Conservation (phyloP, 2,329 filamentous ascomycete species). For the Nemania diffusa region DNA sequence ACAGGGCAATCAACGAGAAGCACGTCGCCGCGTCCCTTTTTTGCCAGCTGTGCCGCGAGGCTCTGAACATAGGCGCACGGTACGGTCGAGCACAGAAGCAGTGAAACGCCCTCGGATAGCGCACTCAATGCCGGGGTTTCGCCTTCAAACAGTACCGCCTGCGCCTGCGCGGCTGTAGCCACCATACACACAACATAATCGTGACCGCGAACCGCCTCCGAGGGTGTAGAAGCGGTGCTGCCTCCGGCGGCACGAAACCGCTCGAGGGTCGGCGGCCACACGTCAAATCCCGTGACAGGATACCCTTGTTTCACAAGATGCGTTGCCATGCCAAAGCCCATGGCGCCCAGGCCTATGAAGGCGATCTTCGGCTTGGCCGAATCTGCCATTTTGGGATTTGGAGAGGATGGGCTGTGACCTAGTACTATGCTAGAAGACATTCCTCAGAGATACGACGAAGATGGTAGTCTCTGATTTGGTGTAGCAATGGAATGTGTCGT, state of each 20-base stretch:
- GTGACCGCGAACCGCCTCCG: conserved; percentile 69
- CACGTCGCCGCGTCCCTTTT: conserved; percentile 69
- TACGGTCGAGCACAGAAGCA: conserved; percentile 77
- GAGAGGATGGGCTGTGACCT: background rate
- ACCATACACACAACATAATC: conserved; percentile 79
- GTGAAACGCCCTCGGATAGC: conserved; percentile 66
- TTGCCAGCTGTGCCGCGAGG: conserved; percentile 66
- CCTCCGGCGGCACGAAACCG: conserved; percentile 73
- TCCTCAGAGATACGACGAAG: background rate
- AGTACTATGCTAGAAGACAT: background rate
- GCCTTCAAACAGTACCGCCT: conserved; percentile 71
- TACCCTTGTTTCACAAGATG: conserved; percentile 75
- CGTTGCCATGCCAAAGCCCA: conserved; percentile 85
- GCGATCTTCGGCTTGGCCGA: conserved; percentile 58
- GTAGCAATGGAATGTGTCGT: background rate
- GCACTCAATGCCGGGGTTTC: conserved; percentile 61
- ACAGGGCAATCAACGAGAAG: conserved; percentile 77
- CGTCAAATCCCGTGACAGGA: conserved; percentile 75
- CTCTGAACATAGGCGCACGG: conserved; percentile 72
- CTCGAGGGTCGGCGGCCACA: conserved; percentile 73
- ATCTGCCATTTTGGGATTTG: conserved; percentile 39
- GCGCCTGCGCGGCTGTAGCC: conserved; percentile 75
- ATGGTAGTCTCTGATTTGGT: background rate
- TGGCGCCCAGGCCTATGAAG: conserved; percentile 81
- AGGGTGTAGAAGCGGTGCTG: conserved; percentile 65